Percentiles rank a stretch among this genome's conserved stretches.
These are phyloP conservation scores for Kodamaea restingae DNA, from an alignment of 805 yeast genomes.

Conservation along the genomic window DNA sequence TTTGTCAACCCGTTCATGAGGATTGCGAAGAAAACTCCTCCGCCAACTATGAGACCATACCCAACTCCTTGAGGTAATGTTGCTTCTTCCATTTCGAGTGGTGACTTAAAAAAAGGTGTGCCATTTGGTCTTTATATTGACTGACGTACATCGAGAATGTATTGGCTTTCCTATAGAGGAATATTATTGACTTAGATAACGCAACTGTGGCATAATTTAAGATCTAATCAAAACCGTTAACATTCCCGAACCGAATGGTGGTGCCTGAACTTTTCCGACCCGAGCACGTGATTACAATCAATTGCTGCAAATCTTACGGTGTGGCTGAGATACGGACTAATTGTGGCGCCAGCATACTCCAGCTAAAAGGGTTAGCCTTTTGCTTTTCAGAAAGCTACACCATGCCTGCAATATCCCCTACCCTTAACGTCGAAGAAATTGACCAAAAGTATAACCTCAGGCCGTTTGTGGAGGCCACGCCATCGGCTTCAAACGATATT, in stretches of 20 bases:
- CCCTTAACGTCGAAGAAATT: constrained; percentile 12
- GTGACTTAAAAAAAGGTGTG: background rate
- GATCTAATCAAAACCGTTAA: too few species aligned
- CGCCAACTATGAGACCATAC: constrained; percentile 16
- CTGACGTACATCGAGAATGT: too few species aligned
- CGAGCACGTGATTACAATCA: background rate
- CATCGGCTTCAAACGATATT: constrained; percentile 13
- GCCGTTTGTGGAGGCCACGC: constrained; percentile 26
- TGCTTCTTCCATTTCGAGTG: background rate
- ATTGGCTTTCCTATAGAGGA: too few species aligned
- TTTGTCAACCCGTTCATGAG: constrained; percentile 14
- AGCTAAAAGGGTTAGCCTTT: too few species aligned
- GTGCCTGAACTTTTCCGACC: constrained; percentile 1
- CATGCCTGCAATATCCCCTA: background rate
- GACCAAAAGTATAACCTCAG: constrained; percentile 26
- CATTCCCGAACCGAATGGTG: constrained; percentile 1
- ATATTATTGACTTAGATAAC: too few species aligned
- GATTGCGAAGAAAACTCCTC: constrained; percentile 17
- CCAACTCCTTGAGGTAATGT: constrained; percentile 16
- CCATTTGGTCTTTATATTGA: too few species aligned
- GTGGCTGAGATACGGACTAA: background rate
- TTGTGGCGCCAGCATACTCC: too few species aligned
- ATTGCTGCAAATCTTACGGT: background rate
- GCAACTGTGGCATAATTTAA: background rate
- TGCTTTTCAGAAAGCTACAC: too few species aligned